Evolutionary conservation across 768 basidiomycete genomes (phyloP).

Genomic region (Mycena alexandri): DNA sequence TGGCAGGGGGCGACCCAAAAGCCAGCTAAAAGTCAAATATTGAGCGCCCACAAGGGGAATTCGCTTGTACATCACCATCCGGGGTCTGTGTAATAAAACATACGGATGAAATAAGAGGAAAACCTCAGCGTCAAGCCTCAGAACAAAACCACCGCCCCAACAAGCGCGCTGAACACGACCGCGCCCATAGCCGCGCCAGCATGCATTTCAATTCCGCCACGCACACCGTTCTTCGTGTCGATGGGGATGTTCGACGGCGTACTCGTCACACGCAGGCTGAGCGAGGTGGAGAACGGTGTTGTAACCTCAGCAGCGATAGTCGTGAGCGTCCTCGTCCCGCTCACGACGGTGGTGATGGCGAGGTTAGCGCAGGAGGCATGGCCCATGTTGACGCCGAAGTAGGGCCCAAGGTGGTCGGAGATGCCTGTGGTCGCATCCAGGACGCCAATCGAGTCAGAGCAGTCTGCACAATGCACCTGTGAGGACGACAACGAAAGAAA

Average conservation of each 20-base stretch:
- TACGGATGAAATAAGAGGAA: too few species aligned
- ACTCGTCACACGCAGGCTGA: constrained; percentile 21
- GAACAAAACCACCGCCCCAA: too few species aligned
- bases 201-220: too few species aligned
- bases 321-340: constrained; percentile 12
- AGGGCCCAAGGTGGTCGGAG: constrained; percentile 15
- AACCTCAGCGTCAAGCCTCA: too few species aligned
- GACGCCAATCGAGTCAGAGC: constrained; percentile 20
- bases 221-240: neutral
- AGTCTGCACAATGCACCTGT: neutral
- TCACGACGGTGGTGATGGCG: constrained; percentile 8
- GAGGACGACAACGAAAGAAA: neutral
- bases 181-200: too few species aligned
- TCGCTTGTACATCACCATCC: too few species aligned
- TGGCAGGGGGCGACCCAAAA: too few species aligned
- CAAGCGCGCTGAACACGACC: too few species aligned
- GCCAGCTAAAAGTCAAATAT: too few species aligned
- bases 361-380: constrained; percentile 16
- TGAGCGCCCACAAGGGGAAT: too few species aligned
- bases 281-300: constrained; percentile 12
- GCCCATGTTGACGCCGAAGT: constrained; percentile 25
- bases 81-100: too few species aligned
- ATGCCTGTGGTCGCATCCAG: constrained; percentile 13
- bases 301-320: constrained; percentile 5
- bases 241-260: constrained; percentile 28